Base-by-base conservation (phyloP, 1,139 yeast species). In the Candida neerlandica region DNA sequence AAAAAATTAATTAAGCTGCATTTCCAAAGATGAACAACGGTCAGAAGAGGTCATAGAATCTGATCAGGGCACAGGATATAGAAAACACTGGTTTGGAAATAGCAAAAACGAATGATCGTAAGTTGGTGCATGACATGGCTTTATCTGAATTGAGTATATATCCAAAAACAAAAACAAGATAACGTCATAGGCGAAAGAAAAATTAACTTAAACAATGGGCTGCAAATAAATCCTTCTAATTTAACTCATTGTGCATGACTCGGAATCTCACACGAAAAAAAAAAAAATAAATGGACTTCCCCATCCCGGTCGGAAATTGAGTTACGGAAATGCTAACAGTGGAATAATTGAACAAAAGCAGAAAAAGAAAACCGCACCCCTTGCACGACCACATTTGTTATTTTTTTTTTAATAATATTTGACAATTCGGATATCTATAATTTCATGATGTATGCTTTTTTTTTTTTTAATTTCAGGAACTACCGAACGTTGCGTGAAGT, bases 231-330 rank as follows among this genome's bases (percentile, higher is more conserved):
- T 5, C 4, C 34, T 14, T 11, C n/a, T n/a, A n/a, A 21, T 35
- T 35, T 35, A 35, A n/a, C 40, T 19, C 40, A 16, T 18, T 16
- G 26, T 35, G 14, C 40, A 35, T 16, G 10, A 21, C 9, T n/a
- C 26, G 26, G 40, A 35, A 35, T 16, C 26, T 21, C 27, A 18
- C 40, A 9, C 16, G 11, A 35, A 18, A 35, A 35, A 18, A 34
- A 34, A 15, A 34, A 14, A 10, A 32, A 32, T 9, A 27, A 32
- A 9, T n/a, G 15, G 12, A 32, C 26, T 35, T 35, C 40, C 26
- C 40, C 27, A 18, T 35, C 15, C 27, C 27, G 40, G 40, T 35
- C 40, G 40, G 40, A 35, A 35, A 35, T 35, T 16, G 40, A 35
- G 7, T 6, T 35, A 18, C 40, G 40, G 40, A 35, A 35, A 18